Evolutionary conservation across 352 stramenopile species (phyloP).

Genomic region (Elongisporangium undulatum): DNA sequence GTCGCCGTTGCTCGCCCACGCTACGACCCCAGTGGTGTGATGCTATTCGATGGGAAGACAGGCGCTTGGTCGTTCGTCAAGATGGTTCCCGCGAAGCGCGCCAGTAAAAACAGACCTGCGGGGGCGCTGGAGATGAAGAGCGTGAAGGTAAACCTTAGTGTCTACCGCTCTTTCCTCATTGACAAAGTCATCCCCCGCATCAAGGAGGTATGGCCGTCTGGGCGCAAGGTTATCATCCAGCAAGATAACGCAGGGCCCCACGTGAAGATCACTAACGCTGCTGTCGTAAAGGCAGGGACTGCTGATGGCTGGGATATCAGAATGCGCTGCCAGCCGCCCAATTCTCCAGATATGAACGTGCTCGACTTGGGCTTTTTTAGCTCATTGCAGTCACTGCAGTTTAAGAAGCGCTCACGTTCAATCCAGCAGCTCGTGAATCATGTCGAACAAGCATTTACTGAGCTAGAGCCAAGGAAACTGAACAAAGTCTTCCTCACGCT

Average conservation of each 20-base stretch:
- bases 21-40: not conserved
- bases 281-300: constrained; percentile 2
- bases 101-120: not conserved
- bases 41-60: constrained; percentile 5
- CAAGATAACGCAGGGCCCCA: constrained; percentile 17
- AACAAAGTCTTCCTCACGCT: no score
- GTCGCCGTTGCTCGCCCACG: constrained; percentile 9
- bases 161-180: not conserved
- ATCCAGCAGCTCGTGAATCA: no score
- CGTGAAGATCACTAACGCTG: constrained; percentile 1
- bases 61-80: constrained; percentile 8
- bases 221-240: constrained; percentile 9
- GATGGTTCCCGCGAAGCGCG: not conserved
- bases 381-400: constrained; percentile 10
- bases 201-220: not conserved
- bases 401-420: no score
- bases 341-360: constrained; percentile 14
- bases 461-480: no score
- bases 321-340: constrained; percentile 9
- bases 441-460: no score
- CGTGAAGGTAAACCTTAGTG: not conserved
- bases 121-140: not conserved
- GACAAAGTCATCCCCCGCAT: constrained; percentile 4
- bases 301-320: constrained; percentile 13
- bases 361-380: constrained; percentile 18